Evolutionary conservation across 2,329 filamentous ascomycete genomes (phyloP).

Genomic region (Fusarium siculi): DNA sequence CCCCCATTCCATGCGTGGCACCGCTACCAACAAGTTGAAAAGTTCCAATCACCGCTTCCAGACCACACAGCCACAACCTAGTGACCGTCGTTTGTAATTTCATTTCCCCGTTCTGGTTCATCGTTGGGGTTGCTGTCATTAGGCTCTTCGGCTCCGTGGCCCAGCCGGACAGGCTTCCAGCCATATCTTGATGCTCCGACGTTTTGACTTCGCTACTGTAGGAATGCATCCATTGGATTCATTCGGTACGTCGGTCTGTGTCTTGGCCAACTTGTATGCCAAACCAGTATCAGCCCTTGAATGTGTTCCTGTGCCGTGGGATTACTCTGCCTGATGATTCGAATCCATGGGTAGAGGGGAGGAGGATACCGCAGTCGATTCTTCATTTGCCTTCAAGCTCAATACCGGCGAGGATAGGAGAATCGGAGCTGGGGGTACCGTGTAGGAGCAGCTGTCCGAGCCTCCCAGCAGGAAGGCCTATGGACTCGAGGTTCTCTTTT

Average conservation of each 20-base stretch:
- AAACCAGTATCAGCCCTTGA: slow-evolving; percentile 12
- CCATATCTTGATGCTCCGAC: slow-evolving; percentile 17
- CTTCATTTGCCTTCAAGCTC: neutral
- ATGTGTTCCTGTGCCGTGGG: neutral
- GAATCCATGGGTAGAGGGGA: neutral
- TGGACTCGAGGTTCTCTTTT: neutral
- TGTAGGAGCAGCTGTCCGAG: slow-evolving; percentile 22
- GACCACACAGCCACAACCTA: slow-evolving; percentile 34
- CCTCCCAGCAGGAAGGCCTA: neutral
- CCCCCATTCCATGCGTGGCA: slow-evolving; percentile 25
- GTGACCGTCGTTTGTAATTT: slow-evolving; percentile 29
- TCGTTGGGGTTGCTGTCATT: neutral
- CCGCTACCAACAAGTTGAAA: slow-evolving; percentile 35
- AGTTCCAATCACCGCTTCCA: slow-evolving; percentile 5
- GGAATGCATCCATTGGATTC: slow-evolving; percentile 22
- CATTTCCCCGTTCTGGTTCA: slow-evolving; percentile 1
- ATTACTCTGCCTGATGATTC: neutral
- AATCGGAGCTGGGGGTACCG: neutral
- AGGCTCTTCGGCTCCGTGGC: neutral
- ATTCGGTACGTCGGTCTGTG: neutral
- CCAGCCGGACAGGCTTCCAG: slow-evolving; percentile 32
- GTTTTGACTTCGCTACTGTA: slow-evolving; percentile 15
- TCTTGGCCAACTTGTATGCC: slow-evolving; percentile 5
- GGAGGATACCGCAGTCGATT: slow-evolving; percentile 5
- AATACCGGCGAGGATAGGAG: neutral